A percentile compares a stretch with the other conserved stretches of the same genome.
Conservation (phyloP, 1,284 basidiomycete species). For the Flammula alnicola region DNA sequence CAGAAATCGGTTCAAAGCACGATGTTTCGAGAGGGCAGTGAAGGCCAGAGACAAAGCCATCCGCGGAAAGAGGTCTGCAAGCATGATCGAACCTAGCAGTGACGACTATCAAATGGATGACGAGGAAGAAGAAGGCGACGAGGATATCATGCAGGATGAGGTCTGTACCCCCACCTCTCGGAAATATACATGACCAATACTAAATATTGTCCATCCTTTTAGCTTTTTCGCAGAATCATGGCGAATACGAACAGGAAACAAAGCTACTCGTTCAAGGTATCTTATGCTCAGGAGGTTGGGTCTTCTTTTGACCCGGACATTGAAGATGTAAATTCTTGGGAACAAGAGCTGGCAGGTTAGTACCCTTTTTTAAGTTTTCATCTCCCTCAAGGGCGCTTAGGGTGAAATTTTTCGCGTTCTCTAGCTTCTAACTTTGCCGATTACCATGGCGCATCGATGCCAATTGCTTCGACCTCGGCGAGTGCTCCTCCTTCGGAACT, state of each 20-base stretch:
- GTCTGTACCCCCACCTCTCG: slow-evolving; percentile 34
- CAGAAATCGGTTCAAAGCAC: slow-evolving; percentile 61
- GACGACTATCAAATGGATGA: slow-evolving; percentile 58
- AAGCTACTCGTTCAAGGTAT: slow-evolving; percentile 57
- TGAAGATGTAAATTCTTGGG: slow-evolving; percentile 64
- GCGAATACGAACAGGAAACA: slow-evolving; percentile 51
- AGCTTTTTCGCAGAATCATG: slow-evolving; percentile 73
- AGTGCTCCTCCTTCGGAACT: slow-evolving; percentile 5
- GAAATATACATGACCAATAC: background rate
- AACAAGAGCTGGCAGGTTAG: slow-evolving; percentile 52
- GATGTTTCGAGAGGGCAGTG: slow-evolving; percentile 62
- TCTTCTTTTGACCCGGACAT: slow-evolving; percentile 75
- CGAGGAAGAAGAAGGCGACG: slow-evolving; percentile 54
- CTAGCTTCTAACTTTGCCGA: slow-evolving; percentile 11
- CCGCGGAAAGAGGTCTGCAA: slow-evolving; percentile 38
- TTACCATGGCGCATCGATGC: slow-evolving; percentile 1
- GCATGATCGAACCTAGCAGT: slow-evolving; percentile 45
- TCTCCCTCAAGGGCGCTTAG: no score
- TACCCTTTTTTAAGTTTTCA: slow-evolving; percentile 4
- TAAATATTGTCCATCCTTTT: background rate
- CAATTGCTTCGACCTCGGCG: slow-evolving; percentile 5
- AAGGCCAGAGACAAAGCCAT: slow-evolving; percentile 57
- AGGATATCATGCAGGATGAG: slow-evolving; percentile 64
- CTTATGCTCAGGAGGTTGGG: slow-evolving; percentile 70
- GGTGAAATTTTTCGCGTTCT: slow-evolving; percentile 7